Percentiles rank a stretch among this genome's conserved stretches.
phyloP scores from a whole-genome alignment of 1,284 basidiomycete genomes.

The Trametes polyzona region DNA sequence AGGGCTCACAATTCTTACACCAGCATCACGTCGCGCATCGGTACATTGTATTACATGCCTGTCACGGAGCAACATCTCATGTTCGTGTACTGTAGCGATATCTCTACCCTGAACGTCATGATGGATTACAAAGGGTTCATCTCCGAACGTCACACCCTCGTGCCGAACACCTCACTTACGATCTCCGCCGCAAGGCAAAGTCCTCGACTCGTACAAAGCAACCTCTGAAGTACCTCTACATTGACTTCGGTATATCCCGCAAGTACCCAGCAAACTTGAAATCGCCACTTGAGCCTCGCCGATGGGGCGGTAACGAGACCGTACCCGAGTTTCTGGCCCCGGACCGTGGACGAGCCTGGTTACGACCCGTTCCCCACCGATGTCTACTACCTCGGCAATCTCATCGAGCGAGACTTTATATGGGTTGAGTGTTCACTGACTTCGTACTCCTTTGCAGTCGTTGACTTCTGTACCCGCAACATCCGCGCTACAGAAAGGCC shows the following conservation, averaged over 20 bases:
- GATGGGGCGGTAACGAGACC: constrained; percentile 25
- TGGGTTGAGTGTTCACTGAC: no score
- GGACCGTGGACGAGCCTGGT: no score
- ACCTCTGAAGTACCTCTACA: constrained; percentile 37
- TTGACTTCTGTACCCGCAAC: no score
- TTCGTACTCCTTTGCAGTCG: no score
- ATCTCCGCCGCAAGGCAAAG: background rate
- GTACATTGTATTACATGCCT: background rate
- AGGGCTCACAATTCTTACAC: constrained; percentile 29
- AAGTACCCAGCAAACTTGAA: constrained; percentile 13
- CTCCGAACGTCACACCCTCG: constrained; percentile 19
- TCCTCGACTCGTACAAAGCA: constrained; percentile 32
- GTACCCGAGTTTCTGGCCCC: constrained; percentile 29
- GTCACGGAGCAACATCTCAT: no score
- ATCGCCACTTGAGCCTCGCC: constrained; percentile 18
- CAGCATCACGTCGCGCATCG: constrained; percentile 24
- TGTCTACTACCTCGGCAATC: constrained; percentile 36
- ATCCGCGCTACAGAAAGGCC: no score
- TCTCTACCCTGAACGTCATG: constrained; percentile 37
- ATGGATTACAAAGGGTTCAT: constrained; percentile 31
- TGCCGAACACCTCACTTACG: constrained; percentile 36
- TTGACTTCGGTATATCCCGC: constrained; percentile 45
- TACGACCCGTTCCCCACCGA: constrained; percentile 35
- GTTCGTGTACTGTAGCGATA: constrained; percentile 40
- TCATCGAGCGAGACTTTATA: no score